A percentile compares a stretch with the other conserved stretches of the same genome.
Conservation (phyloP, 148 eudicot species). For the Diospyros lotus region DNA sequence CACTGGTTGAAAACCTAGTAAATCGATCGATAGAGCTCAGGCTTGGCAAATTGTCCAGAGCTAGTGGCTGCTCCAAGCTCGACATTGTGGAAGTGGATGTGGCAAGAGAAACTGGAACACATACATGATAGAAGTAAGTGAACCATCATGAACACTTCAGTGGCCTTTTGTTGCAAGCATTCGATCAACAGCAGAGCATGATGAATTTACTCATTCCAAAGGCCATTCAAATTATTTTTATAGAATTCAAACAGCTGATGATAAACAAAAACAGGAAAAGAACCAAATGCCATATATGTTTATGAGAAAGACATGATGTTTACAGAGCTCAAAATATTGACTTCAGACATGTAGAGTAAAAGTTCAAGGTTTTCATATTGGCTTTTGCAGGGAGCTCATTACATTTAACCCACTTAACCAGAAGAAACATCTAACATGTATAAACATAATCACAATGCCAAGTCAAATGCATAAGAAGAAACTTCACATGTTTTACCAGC, state of each 20-base stretch:
- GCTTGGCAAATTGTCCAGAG: slow-evolving; percentile 78
- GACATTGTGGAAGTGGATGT: slow-evolving; percentile 59
- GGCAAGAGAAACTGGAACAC: slow-evolving; percentile 13
- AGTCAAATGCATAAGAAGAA: too few species aligned
- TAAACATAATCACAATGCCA: neutral
- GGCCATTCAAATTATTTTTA: neutral
- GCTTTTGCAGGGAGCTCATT: neutral
- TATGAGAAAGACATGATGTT: neutral
- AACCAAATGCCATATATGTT: neutral
- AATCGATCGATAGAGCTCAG: slow-evolving; percentile 65
- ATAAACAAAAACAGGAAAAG: too few species aligned
- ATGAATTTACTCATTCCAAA: slow-evolving; percentile 1
- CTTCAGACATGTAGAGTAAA: neutral
- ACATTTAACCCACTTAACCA: neutral
- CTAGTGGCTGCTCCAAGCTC: slow-evolving; percentile 86
- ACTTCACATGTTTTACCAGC: too few species aligned
- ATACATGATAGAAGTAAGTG: slow-evolving; percentile 15
- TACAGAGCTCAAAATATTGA: neutral
- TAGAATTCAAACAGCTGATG: slow-evolving; percentile 2
- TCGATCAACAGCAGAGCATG: neutral
- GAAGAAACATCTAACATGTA: neutral
- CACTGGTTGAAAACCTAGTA: slow-evolving; percentile 65
- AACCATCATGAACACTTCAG: neutral
- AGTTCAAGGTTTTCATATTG: neutral
- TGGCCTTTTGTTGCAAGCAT: neutral